These are phyloP conservation scores for Neopestalotiopsis sp. DNA, from an alignment of 2,329 filamentous ascomycete species.

Conservation along the genomic window DNA sequence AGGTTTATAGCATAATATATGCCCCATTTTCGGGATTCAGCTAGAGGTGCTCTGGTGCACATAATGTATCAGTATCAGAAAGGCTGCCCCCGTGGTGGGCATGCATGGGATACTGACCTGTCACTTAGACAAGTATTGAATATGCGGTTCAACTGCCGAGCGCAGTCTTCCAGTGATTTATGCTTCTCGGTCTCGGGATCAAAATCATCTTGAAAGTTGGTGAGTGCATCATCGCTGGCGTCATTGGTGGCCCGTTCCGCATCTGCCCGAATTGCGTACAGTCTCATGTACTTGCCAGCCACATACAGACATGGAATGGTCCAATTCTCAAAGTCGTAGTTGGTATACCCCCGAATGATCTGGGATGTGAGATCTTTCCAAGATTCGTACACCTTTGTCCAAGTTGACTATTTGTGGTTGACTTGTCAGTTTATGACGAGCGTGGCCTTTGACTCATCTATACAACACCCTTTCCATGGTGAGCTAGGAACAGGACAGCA, in stretches of 20 bases:
- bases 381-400: slow-evolving; percentile 81
- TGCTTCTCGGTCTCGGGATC: slow-evolving; percentile 78
- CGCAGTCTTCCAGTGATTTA: slow-evolving; percentile 88
- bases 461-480: neutral
- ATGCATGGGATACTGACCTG: slow-evolving; percentile 62
- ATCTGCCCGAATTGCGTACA: slow-evolving; percentile 92
- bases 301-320: slow-evolving; percentile 90
- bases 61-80: neutral
- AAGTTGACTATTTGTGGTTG: slow-evolving; percentile 57
- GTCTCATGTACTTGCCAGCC: slow-evolving; percentile 82
- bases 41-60: slow-evolving; percentile 70
- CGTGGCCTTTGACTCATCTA: neutral
- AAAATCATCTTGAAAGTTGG: slow-evolving; percentile 78
- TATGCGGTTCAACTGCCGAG: slow-evolving; percentile 87
- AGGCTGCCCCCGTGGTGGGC: neutral
- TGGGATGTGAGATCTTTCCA: slow-evolving; percentile 86
- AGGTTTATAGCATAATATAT: slow-evolving; percentile 95
- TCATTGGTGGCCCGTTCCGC: slow-evolving; percentile 59
- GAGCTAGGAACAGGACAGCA: slow-evolving; percentile 1
- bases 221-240: slow-evolving; percentile 45
- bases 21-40: slow-evolving; percentile 96
- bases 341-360: slow-evolving; percentile 82
- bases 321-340: slow-evolving; percentile 81
- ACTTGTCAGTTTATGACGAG: slow-evolving; percentile 10
- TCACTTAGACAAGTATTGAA: slow-evolving; percentile 91